Evolutionary conservation across 1,284 basidiomycete species (phyloP).

Genomic region (Fistulina hepatica): DNA sequence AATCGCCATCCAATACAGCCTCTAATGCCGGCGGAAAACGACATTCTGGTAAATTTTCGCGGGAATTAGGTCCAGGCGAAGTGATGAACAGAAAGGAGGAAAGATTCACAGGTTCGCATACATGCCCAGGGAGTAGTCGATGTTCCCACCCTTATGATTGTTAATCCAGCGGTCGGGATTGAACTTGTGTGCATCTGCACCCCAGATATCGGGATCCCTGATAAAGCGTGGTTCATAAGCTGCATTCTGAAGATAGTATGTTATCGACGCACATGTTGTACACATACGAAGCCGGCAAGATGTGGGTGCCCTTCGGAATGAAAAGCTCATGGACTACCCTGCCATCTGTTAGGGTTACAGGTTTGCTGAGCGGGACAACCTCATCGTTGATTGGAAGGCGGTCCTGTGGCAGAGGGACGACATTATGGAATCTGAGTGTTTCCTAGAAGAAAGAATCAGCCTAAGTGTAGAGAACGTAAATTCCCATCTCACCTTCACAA

Average conservation of each 20-base stretch:
- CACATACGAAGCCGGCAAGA: slow-evolving; percentile 26
- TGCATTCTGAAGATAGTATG: not conserved
- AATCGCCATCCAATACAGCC: slow-evolving; percentile 43
- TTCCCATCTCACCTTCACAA: slow-evolving; percentile 33
- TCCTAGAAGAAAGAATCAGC: slow-evolving; percentile 21
- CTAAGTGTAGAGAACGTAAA: not conserved
- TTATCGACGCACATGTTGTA: slow-evolving; percentile 29
- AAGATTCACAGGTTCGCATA: slow-evolving; percentile 39
- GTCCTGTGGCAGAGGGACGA: too few relatives aligned
- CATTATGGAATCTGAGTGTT: slow-evolving; percentile 29
- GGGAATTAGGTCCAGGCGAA: slow-evolving; percentile 1
- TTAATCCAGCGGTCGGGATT: slow-evolving; percentile 43
- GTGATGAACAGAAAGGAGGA: slow-evolving; percentile 3
- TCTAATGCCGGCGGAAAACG: slow-evolving; percentile 33
- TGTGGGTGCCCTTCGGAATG: slow-evolving; percentile 27
- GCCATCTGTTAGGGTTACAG: slow-evolving; percentile 27
- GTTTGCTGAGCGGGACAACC: slow-evolving; percentile 32
- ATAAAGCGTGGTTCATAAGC: slow-evolving; percentile 16
- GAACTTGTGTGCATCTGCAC: slow-evolving; percentile 38
- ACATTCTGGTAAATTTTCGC: slow-evolving; percentile 24
- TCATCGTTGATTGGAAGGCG: too few relatives aligned
- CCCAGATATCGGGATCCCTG: slow-evolving; percentile 34
- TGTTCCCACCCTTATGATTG: slow-evolving; percentile 22
- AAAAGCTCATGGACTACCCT: slow-evolving; percentile 25
- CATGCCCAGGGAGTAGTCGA: slow-evolving; percentile 29